Evolutionary conservation across 139 green algal species (phyloP).

Genomic region (Coccomyxa sp.): DNA sequence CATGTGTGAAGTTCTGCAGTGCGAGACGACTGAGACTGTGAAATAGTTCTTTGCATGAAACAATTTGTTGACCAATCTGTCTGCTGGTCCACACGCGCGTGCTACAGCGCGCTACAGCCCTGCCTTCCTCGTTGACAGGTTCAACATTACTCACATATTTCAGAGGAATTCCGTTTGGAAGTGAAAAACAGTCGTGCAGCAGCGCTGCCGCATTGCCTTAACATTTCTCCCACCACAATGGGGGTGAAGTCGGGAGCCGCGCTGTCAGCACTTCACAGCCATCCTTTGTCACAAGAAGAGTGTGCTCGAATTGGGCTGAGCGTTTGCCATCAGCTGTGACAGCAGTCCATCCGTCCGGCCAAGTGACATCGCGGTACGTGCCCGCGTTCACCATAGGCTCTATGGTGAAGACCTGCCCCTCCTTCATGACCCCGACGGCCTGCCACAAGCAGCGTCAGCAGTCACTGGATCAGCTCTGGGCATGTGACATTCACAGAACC

Average conservation of each 20-base stretch:
- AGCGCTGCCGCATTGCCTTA: no score
- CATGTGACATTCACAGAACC: not conserved
- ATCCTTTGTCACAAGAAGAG: slow-evolving; percentile 75
- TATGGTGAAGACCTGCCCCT: slow-evolving; percentile 86
- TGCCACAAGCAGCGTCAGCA: slow-evolving; percentile 12
- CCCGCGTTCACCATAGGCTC: slow-evolving; percentile 97
- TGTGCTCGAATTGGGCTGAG: slow-evolving; percentile 95
- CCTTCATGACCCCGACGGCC: slow-evolving; percentile 86
- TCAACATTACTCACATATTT: no score
- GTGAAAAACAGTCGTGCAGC: no score
- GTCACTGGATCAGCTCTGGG: not conserved
- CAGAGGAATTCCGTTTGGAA: no score
- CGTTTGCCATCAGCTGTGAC: slow-evolving; percentile 84
- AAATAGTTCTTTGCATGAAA: no score
- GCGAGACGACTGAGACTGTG: no score
- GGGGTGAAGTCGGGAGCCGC: slow-evolving; percentile 66
- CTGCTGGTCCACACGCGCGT: no score
- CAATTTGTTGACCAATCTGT: no score
- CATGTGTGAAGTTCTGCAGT: no score
- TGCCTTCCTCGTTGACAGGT: no score
- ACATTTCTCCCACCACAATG: slow-evolving; percentile 62
- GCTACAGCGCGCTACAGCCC: no score
- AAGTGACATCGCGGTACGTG: slow-evolving; percentile 72
- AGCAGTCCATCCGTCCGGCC: slow-evolving; percentile 96
- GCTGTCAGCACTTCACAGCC: slow-evolving; percentile 80